These are phyloP conservation scores for Ensete glaucum DNA, from an alignment of 176 grass and related monocot species.

Conservation along the genomic window DNA sequence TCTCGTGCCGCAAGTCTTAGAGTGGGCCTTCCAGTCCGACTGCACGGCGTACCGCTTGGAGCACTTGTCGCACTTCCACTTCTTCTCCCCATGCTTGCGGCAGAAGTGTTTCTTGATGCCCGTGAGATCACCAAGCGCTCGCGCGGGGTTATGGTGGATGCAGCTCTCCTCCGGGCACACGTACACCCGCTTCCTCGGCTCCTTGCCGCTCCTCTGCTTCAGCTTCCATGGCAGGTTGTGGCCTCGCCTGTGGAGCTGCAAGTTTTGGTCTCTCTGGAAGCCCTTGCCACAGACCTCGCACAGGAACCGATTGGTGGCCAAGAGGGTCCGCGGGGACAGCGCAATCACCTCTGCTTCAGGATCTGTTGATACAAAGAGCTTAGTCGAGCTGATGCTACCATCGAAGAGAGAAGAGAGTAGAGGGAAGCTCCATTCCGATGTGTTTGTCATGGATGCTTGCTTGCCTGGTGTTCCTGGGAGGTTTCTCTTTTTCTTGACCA, in stretches of 20 bases:
- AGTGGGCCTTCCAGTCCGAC: slow-evolving; percentile 97
- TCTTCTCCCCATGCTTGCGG: slow-evolving; percentile 97
- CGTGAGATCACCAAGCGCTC: slow-evolving; percentile 82
- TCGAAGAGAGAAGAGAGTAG: slow-evolving; percentile 3
- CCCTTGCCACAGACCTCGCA: slow-evolving; percentile 98
- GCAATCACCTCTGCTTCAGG: slow-evolving; percentile 83
- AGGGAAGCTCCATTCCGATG: neutral
- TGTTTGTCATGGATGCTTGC: slow-evolving; percentile 5
- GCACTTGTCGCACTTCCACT: slow-evolving; percentile 99
- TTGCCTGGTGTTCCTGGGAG: slow-evolving; percentile 96
- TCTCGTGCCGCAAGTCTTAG: slow-evolving; percentile 77
- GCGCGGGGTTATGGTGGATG: slow-evolving; percentile 72
- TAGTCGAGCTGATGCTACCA: neutral
- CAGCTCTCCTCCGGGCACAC: slow-evolving; percentile 83
- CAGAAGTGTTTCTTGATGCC: slow-evolving; percentile 99
- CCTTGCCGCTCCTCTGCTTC: slow-evolving; percentile 65
- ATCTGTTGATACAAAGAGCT: slow-evolving; percentile 23
- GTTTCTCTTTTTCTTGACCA: slow-evolving; percentile 81
- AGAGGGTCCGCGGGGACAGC: slow-evolving; percentile 58
- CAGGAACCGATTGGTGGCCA: slow-evolving; percentile 85
- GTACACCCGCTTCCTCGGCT: slow-evolving; percentile 71
- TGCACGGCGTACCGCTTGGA: slow-evolving; percentile 79
- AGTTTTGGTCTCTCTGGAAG: slow-evolving; percentile 89
- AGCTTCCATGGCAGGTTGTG: slow-evolving; percentile 95
- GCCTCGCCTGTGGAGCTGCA: slow-evolving; percentile 80